Evolutionary conservation across 2,329 filamentous ascomycete genomes (phyloP), one percentile per base, ranked within the genome.

Genomic region (Xylariaceae sp.): DNA sequence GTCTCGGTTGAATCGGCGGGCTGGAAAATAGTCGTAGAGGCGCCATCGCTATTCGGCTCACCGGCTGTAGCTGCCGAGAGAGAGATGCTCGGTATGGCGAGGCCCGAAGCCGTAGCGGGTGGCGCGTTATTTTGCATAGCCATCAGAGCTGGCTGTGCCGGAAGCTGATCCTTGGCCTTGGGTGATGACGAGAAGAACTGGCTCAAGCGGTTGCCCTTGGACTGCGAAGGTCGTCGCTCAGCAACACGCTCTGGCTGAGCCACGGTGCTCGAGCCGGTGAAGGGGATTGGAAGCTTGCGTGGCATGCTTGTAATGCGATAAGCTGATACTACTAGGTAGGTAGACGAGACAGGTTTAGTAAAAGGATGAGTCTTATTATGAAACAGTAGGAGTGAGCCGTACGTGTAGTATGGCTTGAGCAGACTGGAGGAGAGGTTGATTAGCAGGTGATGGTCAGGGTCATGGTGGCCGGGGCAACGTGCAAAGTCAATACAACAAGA

Each of bases 81-180:
- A 48, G 91, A 96, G 71, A 97, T 97, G 56, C 88, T 93, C 45
- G 93, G 93, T 68, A 97, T 79, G 52, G 90, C 89, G 64, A 92
- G 78, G 60, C 88, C 87, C 48, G 85, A 82, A 59, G 83, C 81
- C 47, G 86, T 82, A 55, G 83, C 23, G 23, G 23, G 23, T 30
- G 23, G 23, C 23, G 23, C 79, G 55, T 77, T 72, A 61, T 76
- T 76, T 72, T 89, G 84, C 70, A 87, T 84, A 62, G 83, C 80
- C 70, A 88, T 81, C 52, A 90, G 82, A 61, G 86, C 82, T 68
- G 89, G 85, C 70, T 90, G 82, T 55, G 86, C 81, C 60, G 84
- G 80, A 55, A 80, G 78, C 67, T 86, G 81, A 63, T 87, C 81
- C 75, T 88, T 92, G 66, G 83, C 79, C 78, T 92, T 93, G 65